Conservation (phyloP, 2,329 filamentous ascomycete genomes). For the Alternaria brassicicola region DNA sequence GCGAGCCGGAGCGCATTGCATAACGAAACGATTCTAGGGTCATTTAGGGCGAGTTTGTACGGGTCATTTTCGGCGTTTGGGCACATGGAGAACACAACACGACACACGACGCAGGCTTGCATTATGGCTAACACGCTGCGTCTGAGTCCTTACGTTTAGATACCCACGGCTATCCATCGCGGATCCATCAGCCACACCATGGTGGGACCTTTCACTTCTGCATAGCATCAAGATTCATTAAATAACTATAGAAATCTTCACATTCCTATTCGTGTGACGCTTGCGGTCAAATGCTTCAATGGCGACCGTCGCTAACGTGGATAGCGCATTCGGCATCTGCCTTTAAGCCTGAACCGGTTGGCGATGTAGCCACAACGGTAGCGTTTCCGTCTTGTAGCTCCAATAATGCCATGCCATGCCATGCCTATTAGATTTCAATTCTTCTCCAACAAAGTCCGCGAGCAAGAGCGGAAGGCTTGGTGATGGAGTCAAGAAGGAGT, state of each 20-base stretch:
- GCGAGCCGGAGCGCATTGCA: neutral
- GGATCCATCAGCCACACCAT: slow-evolving; percentile 6
- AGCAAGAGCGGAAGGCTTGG: too few relatives aligned
- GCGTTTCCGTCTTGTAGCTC: neutral
- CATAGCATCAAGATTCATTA: neutral
- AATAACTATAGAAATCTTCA: neutral
- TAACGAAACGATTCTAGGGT: neutral
- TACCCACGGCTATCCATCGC: slow-evolving; percentile 28
- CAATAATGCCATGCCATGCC: too few relatives aligned
- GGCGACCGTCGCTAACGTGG: slow-evolving; percentile 31
- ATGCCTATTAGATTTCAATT: too few relatives aligned
- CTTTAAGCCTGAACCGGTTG: neutral
- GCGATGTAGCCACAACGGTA: too few relatives aligned
- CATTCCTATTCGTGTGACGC: slow-evolving; percentile 4
- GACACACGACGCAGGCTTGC: neutral
- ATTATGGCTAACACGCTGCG: slow-evolving; percentile 20
- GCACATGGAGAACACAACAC: slow-evolving; percentile 5
- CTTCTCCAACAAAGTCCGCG: too few relatives aligned
- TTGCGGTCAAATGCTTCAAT: slow-evolving; percentile 32
- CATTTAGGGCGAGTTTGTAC: neutral
- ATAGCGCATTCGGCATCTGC: slow-evolving; percentile 35
- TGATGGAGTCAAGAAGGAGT: too few relatives aligned
- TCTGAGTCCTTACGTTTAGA: slow-evolving; percentile 29
- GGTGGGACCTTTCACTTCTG: slow-evolving; percentile 4
- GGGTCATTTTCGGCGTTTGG: slow-evolving; percentile 18